Evolutionary conservation across 139 green algal species (phyloP), one percentile per base, ranked within the genome.

Genomic region (Nannochloris sp.): DNA sequence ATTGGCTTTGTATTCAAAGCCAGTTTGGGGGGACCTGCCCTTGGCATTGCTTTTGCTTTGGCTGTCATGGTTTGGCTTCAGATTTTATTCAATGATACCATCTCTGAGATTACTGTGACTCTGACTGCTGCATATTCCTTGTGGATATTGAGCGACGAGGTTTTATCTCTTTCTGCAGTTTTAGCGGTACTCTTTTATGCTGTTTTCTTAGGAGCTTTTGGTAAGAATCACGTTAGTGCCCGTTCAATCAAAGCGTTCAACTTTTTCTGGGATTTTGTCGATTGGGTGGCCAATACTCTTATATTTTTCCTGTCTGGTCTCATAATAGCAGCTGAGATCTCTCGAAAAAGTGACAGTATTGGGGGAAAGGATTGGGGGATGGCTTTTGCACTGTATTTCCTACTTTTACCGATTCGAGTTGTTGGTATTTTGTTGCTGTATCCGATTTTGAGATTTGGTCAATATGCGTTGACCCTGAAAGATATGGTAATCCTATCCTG

Each of bases 251-350:
- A 67, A 6, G 48, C 76, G 19, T 70, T 89, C 53, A 44, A 78
- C 3, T 62, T 78, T 23, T 71, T 89, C 44, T 77, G 82, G 83
- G 72, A 81, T 53, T 75, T 72, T 23, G 48, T 85, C 7, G 79
- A 90, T 53, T 86, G 67, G 57, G 44, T 82, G 31, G 79, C 79
- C 11, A 89, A 88, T 67, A 90, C 83, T 11, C 63, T 90, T n/a
- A 80, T 90, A 16, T 90, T 90, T 57, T 37, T 86, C 3, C 68
- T 83, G 36, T 65, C 75, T 1, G 81, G 81, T 29, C 50, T 78
- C 21, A 81, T 86, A 61, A 85, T 86, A 54, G 72, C 76, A 11
- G 60, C 59, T 48, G 16, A 78, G 67, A 4, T 75, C 1, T 44
- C 44, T n/a, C 36, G 34, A 16, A 12, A 36, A 6, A 21, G 27